Base-by-base conservation (phyloP, 2,329 filamentous ascomycete species). In the Cryphonectria carpinicola region DNA sequence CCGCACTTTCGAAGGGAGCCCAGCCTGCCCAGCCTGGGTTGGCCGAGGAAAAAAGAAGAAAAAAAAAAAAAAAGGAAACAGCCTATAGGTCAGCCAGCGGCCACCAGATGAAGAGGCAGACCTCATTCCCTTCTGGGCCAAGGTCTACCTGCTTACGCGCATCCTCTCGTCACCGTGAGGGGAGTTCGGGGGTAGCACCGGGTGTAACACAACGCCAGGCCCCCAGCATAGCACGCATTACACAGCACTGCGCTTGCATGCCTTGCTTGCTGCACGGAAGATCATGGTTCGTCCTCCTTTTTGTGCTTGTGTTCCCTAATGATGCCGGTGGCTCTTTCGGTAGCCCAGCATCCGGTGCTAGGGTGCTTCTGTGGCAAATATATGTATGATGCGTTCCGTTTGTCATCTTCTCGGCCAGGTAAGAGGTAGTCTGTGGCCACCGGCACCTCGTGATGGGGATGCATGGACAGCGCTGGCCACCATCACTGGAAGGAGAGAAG, bases 361-460 rank as follows among this genome's bases (percentile, higher is more conserved):
- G 28, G 28, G 54, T 52, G 62, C 17, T 25, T 17, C 25, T 35
- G 43, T 52, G 43, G 64, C 28, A 49, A 37, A 17, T 46, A 4
- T 35, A 54, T 32, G n/a, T 54, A 39, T 65, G 46, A 49, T 22
- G 46, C 22, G 10, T 11, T n/a, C 22, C 11, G 46, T n/a, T 7
- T 49, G 46, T n/a, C 43, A 17, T 49, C 19, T 17, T 22, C 43
- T 49, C 17, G 17, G 8, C 1, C 4, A 49, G 43, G 6, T 19
- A 22, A 17, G 8, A 8, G 17, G 17, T 19, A 17, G 43, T 49
- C 4, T 22, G 32, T 7, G 28, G 32, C 52, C 41, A 69, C 56
- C 65, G 39, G 58, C 63, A 69, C 70, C 67, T 62, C 70, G 70
- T 71, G 63, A 69, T 71, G 37, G 32, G 2, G 37, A n/a, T 11